Base-by-base conservation (phyloP, 129 eudicot species). In the Flaveria linearis region DNA sequence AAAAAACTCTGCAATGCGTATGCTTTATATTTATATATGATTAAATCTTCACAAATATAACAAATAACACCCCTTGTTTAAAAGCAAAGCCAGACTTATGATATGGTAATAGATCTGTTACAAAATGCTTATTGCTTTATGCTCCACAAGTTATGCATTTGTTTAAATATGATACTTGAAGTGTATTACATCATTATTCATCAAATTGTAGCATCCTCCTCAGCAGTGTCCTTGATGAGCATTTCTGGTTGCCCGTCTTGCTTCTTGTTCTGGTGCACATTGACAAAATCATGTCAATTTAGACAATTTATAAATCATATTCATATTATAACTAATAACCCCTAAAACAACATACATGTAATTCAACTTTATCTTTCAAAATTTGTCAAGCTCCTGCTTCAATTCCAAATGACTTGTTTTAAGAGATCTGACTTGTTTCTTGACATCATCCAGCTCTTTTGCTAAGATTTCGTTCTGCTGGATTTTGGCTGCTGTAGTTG, bases 371-470 rank as follows among this genome's bases (percentile, higher is more conserved):
- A 76, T 92, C 89, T 78, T 80, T 81, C 71, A 73, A 69, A 88
- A 69, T 69, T 77, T 85, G 78, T 76, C 82, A 77, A 82, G 86
- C 81, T 92, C 91, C 72, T 84, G 85, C 86, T 83, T 86, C 82
- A 92, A 73, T 64, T 92, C 97, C 46, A 85, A 70, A 56, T 87
- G 91, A 67, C 85, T 87, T 67, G 72, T 78, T 72, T 87, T 77
- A 76, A 88, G 92, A 75, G 92, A 81, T 70, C 86, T 88, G 39
- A 88, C 86, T 79, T 92, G 81, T 71, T 84, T 84, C 71, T 64
- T 80, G 5, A 90, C 81, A 64, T 46, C 82, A 82, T 86, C 84
- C 69, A 89, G 69, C 80, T 88, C 95, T 81, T 83, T 78, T 71
- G 17, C 45, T 85, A 90, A 57, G 61, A 68, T 42, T 71, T 88